These are phyloP conservation scores for Gossypium sturtianum DNA, from an alignment of 345 rosid genomes.

Conservation along the genomic window DNA sequence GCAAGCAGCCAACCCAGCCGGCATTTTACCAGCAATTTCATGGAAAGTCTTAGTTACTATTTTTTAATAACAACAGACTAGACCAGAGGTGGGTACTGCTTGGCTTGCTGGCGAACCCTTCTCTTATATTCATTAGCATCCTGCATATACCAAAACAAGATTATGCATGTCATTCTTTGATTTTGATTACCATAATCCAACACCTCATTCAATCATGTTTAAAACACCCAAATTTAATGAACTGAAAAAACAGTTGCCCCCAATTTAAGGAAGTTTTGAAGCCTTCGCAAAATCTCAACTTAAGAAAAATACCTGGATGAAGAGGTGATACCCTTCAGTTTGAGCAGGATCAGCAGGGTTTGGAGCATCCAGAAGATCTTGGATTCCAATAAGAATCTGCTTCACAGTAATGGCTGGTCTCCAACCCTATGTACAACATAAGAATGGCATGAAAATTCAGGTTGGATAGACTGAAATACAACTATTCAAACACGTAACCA, in stretches of 20 bases:
- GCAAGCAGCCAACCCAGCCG: not conserved
- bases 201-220: not conserved
- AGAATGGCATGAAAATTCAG: not conserved
- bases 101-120: slow-evolving; percentile 83
- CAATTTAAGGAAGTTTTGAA: not conserved
- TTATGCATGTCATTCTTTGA: not conserved
- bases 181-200: not conserved
- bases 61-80: slow-evolving; percentile 28
- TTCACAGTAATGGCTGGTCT: slow-evolving; percentile 89
- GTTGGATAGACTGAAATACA: not conserved
- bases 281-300: not conserved
- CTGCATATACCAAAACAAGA: slow-evolving; percentile 29
- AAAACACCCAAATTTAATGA: not conserved
- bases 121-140: slow-evolving; percentile 77
- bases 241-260: not conserved
- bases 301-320: slow-evolving; percentile 58
- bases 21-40: slow-evolving; percentile 14
- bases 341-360: slow-evolving; percentile 89
- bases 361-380: slow-evolving; percentile 83
- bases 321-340: slow-evolving; percentile 86
- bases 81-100: slow-evolving; percentile 72
- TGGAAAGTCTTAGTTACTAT: not conserved
- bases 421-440: slow-evolving; percentile 55
- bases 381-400: slow-evolving; percentile 90
- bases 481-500: not conserved